Conservation (phyloP, 2,329 filamentous ascomycete species). For the Fusarium multiceps region DNA sequence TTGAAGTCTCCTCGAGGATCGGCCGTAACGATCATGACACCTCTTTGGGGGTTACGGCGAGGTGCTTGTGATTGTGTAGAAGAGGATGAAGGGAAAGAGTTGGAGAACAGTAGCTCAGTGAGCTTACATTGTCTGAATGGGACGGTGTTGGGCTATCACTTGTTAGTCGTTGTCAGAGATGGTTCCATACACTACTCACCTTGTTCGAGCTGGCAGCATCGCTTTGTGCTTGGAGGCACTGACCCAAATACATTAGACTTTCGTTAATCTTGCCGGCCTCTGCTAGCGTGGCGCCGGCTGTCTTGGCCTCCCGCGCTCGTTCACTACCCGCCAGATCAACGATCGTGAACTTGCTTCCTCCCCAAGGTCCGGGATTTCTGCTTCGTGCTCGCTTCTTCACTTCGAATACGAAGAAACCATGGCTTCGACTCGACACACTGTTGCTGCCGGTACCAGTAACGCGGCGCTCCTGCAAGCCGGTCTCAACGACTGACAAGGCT, state of each 20-base stretch:
- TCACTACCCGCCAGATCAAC: conserved; percentile 96
- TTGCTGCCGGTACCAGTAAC: conserved; percentile 94
- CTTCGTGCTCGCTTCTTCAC: conserved; percentile 79
- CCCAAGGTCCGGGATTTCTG: conserved; percentile 70
- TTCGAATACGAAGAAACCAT: conserved; percentile 96
- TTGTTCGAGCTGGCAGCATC: conserved; percentile 79
- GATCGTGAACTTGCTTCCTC: conserved; percentile 82
- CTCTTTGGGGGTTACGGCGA: conserved; percentile 80
- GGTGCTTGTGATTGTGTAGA: conserved; percentile 51
- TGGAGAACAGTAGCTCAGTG: conserved; percentile 87
- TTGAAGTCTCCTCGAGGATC: conserved; percentile 96
- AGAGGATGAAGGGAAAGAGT: conserved; percentile 78
- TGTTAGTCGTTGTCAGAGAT: conserved; percentile 15
- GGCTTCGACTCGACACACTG: conserved; percentile 89
- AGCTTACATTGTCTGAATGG: conserved; percentile 87
- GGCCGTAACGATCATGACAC: conserved; percentile 95
- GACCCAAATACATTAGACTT: conserved; percentile 96
- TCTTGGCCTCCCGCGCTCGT: conserved; percentile 92
- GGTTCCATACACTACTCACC: conserved; percentile 57
- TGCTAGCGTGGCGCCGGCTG: conserved; percentile 88
- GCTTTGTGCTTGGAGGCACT: conserved; percentile 95
- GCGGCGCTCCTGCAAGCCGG: conserved; percentile 85
- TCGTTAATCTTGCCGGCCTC: conserved; percentile 99
- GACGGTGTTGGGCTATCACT: conserved; percentile 72
- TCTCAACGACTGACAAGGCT: conserved; percentile 89